phyloP scores from a whole-genome alignment of 306 rosid species.

The Gillenia trifoliata region DNA sequence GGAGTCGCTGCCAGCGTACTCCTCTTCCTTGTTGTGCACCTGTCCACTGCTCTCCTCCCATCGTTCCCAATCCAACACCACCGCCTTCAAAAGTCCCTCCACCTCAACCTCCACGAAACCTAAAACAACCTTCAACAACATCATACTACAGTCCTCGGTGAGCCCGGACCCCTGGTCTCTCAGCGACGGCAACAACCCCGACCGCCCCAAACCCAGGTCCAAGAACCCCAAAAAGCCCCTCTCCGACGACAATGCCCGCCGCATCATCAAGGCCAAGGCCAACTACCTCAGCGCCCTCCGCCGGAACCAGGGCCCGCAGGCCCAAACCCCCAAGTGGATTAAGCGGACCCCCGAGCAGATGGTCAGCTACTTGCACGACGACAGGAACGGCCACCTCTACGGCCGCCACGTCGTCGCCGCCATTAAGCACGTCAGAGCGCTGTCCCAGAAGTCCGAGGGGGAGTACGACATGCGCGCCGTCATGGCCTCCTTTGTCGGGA shows the following conservation, averaged over 20 bases:
- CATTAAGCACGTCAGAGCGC: constrained; percentile 56
- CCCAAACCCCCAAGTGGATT: constrained; percentile 83
- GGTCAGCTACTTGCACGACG: constrained; percentile 76
- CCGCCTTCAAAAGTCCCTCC: not conserved
- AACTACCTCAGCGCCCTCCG: constrained; percentile 54
- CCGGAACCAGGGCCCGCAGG: constrained; percentile 79
- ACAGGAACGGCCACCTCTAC: constrained; percentile 62
- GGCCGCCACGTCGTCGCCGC: constrained; percentile 90
- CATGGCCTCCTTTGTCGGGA: constrained; percentile 77
- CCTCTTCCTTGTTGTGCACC: not conserved
- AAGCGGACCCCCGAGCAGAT: constrained; percentile 88
- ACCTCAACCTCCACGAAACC: not conserved
- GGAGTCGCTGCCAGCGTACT: not conserved
- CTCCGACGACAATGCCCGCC: constrained; percentile 88
- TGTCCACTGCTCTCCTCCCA: not conserved
- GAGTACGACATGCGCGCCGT: constrained; percentile 68
- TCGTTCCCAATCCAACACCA: not conserved
- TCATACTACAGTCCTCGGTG: constrained; percentile 20
- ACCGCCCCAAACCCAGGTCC: constrained; percentile 52
- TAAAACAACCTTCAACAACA: constrained; percentile 8
- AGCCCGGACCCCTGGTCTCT: constrained; percentile 87
- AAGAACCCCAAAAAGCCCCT: constrained; percentile 60
- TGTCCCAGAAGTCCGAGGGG: constrained; percentile 42
- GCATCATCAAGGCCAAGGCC: constrained; percentile 75
- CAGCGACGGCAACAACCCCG: constrained; percentile 48